Evolutionary conservation across 202 grass and related monocot genomes (phyloP), one percentile per base, ranked within the genome.

Genomic region (Digitaria exilis): DNA sequence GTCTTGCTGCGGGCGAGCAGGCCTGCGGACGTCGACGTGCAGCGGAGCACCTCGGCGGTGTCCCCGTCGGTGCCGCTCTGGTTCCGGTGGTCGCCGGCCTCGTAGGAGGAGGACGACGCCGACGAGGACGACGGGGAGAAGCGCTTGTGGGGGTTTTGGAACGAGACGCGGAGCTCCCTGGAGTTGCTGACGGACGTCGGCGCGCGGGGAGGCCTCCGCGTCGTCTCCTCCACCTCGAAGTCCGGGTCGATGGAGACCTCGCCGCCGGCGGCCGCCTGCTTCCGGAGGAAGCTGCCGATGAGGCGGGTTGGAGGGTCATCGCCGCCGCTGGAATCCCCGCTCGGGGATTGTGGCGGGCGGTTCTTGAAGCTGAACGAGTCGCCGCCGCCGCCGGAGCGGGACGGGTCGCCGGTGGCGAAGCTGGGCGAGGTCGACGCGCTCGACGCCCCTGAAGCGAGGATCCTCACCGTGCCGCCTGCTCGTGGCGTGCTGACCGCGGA

Each of bases 221-320:
- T 70, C 44, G 66, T 70, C 75, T 96, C 93, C 44, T 97, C 91
- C 91, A 92, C 84, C 24, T 96, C 89, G 22, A 99, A 77, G 69
- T 99, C 93, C 14, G 92, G 82, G 30, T 91, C 93, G 7, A 95
- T 86, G 4, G 91, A 80, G 61, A 96, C 1, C 59, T 91, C 91
- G 2, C 72, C 78, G 21, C 96, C 93, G 41, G 84, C 62, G 0
- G 89, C 91, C 18, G 82, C 85, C 73, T 93, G 93, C 85, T 87
- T 92, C 54, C 80, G 87, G 22, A 99, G 74, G 80, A 99, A 99
- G 58, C 45, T 89, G 19, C 91, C 88, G 24, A 99, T 99, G 31
- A 99, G 87, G 15, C 85, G 91, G 37, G 61, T 87, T 0, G 96
- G 91, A 3, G 96, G 96, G 57, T 98, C 96, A 0, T 99, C 87